A percentile compares a stretch with the other conserved stretches of the same genome.
These are phyloP conservation scores for rapeseed (Brassica napus) DNA, from an alignment of 345 rosid species.

Conservation along the genomic window Da-Ae NC_063437.1:1527501-1528000, in stretches of 20 bases:
- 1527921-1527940: background rate
- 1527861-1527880: background rate
- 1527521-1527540: background rate
- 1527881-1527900: conserved; percentile 3
- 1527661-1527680: background rate
- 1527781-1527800: conserved; percentile 2
- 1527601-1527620: background rate
- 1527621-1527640: background rate
- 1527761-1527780: conserved; percentile 10
- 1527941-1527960: background rate
- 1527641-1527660: background rate
- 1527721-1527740: conserved; percentile 28
- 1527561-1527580: background rate
- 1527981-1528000: background rate
- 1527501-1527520: background rate
- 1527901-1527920: conserved; percentile 31
- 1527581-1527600: background rate
- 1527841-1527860: conserved; percentile 10
- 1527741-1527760: background rate
- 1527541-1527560: background rate
- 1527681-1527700: background rate
- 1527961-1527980: background rate
- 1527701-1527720: conserved; percentile 2
- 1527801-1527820: conserved; percentile 8
- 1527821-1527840: background rate